Conservation (phyloP, 2,329 filamentous ascomycete genomes). For the Aulographum hederae region DNA sequence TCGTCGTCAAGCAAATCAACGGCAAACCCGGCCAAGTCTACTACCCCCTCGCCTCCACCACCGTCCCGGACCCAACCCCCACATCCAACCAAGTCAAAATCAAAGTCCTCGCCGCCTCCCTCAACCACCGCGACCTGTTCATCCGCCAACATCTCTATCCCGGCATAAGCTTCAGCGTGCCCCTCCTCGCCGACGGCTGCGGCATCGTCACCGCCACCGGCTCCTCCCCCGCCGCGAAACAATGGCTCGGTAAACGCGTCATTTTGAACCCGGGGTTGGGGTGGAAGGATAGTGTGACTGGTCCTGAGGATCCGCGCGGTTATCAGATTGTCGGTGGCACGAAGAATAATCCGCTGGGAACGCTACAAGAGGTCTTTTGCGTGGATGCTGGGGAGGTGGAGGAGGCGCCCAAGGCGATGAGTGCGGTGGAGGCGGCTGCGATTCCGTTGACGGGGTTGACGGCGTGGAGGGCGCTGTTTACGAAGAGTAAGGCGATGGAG, state of each 20-base stretch:
- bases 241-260: conserved; percentile 49
- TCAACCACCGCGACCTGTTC: conserved; percentile 94
- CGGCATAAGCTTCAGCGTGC: conserved; percentile 57
- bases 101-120: conserved; percentile 57
- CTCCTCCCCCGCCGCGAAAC: conserved; percentile 29
- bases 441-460: conserved; percentile 74
- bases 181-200: conserved; percentile 67
- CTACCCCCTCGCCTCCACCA: conserved; percentile 45
- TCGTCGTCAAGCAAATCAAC: conserved; percentile 50
- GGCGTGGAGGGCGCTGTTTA: conserved; percentile 69
- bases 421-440: conserved; percentile 58
- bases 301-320: conserved; percentile 44
- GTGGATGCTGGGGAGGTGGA: conserved; percentile 60
- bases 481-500: conserved; percentile 49
- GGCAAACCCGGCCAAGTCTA: conserved; percentile 81
- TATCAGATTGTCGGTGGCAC: conserved; percentile 57
- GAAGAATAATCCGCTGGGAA: conserved; percentile 44
- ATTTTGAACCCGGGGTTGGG: conserved; percentile 61
- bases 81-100: conserved; percentile 54
- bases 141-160: conserved; percentile 87
- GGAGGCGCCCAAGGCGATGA: conserved; percentile 54
- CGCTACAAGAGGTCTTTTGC: conserved; percentile 53
- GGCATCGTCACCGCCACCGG: conserved; percentile 54
- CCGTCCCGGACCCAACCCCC: conserved; percentile 43
- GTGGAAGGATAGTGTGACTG: conserved; percentile 54